phyloP scores from a whole-genome alignment of 495 filamentous ascomycete genomes.

The Hyaloscypha bicolor region DNA sequence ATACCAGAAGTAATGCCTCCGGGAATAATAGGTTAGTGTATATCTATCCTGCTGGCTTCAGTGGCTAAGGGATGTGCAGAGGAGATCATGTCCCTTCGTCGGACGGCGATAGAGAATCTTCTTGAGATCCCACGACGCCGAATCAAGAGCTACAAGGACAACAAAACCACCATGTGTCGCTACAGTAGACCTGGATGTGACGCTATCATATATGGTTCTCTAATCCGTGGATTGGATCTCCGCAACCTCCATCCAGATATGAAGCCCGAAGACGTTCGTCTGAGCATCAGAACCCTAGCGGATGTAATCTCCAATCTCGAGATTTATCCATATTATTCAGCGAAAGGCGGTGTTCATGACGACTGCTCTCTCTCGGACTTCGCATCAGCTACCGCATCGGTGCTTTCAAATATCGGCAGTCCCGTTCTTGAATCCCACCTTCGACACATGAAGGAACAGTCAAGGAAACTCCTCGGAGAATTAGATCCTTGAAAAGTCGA shows the following conservation, averaged over 20 bases:
- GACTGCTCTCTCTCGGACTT: neutral
- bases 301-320: neutral
- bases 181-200: neutral
- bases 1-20: neutral
- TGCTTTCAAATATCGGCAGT: neutral
- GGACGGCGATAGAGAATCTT: neutral
- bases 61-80: neutral
- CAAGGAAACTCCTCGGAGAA: neutral
- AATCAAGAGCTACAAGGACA: neutral
- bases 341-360: neutral
- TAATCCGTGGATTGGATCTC: neutral
- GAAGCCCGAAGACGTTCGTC: neutral
- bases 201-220: neutral
- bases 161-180: neutral
- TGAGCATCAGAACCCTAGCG: neutral
- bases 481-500: neutral
- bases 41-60: neutral
- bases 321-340: neutral
- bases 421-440: neutral
- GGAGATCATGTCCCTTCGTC: neutral
- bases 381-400: neutral
- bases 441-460: conserved; percentile 7
- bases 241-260: neutral
- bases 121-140: neutral
- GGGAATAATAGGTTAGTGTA: neutral